Conservation (phyloP, 768 basidiomycete genomes). For the Tubosaeta brunneosetosa region DNA sequence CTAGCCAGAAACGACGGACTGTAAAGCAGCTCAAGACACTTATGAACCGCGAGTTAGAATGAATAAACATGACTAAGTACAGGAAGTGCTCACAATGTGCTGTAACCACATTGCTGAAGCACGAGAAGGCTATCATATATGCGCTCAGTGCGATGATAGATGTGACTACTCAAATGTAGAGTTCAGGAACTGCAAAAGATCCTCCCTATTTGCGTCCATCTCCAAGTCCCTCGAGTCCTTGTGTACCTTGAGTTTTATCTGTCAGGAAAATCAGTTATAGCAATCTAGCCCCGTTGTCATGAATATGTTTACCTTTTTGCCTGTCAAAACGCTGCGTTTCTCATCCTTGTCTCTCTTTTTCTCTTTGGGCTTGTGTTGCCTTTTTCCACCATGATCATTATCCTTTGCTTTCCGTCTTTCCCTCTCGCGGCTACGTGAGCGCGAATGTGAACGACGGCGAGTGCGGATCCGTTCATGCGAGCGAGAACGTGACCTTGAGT, state of each 20-base stretch:
- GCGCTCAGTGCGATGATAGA: neutral
- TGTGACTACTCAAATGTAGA: conserved; percentile 36
- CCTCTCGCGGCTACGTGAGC: conserved; percentile 26
- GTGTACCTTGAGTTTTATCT: conserved; percentile 64
- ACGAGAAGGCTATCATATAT: too few species aligned
- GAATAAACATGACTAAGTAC: too few species aligned
- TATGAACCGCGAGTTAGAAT: too few species aligned
- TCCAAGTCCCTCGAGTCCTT: conserved; percentile 54
- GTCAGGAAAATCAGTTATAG: neutral
- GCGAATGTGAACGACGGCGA: conserved; percentile 22
- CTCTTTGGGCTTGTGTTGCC: conserved; percentile 33
- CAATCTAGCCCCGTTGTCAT: neutral
- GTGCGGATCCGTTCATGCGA: conserved; percentile 14
- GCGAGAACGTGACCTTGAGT: conserved; percentile 21
- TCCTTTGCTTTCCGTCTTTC: conserved; percentile 24
- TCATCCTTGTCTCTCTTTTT: conserved; percentile 41
- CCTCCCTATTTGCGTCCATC: conserved; percentile 51
- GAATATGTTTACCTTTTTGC: conserved; percentile 47
- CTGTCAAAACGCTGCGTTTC: conserved; percentile 53
- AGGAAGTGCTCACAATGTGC: too few species aligned
- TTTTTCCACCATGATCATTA: conserved; percentile 34
- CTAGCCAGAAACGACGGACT: too few species aligned
- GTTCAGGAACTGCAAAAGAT: conserved; percentile 53
- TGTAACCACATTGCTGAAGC: too few species aligned
- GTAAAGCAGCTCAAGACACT: too few species aligned